Percentiles rank a stretch among this genome's conserved stretches.
Conservation (phyloP, 225 moss, liverwort and hornwort species). For the Anthoceros angustus region DNA sequence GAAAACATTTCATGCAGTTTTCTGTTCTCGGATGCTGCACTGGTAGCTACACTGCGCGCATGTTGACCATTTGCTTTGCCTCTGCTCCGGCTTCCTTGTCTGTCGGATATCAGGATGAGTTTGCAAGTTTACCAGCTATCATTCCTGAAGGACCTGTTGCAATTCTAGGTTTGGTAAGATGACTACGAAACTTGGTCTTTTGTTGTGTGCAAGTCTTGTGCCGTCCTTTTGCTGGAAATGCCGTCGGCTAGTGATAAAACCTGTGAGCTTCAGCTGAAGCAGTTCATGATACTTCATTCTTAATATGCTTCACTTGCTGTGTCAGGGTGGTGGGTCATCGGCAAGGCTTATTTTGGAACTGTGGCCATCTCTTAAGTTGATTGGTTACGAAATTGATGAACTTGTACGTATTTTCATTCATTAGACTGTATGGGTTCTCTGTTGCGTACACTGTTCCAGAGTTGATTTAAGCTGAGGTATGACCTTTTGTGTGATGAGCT, state of each 20-base stretch:
- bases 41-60: background rate
- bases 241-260: too few relatives aligned
- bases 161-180: constrained; percentile 52
- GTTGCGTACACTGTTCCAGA: background rate
- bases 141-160: constrained; percentile 59
- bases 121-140: constrained; percentile 50
- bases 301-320: background rate
- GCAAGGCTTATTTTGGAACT: constrained; percentile 41
- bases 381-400: constrained; percentile 63
- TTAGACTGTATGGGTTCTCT: background rate
- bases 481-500: background rate
- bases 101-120: constrained; percentile 38
- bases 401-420: constrained; percentile 20
- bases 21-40: background rate
- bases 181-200: background rate
- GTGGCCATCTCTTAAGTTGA: constrained; percentile 48
- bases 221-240: background rate
- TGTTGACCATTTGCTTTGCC: background rate
- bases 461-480: background rate
- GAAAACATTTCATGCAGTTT: background rate
- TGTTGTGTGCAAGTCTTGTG: background rate
- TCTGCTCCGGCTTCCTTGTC: background rate
- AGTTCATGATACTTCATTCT: background rate
- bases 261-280: background rate
- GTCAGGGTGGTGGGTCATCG: constrained; percentile 58